Conservation (phyloP, 116 monocot genomes). For the Iris pallida region DNA sequence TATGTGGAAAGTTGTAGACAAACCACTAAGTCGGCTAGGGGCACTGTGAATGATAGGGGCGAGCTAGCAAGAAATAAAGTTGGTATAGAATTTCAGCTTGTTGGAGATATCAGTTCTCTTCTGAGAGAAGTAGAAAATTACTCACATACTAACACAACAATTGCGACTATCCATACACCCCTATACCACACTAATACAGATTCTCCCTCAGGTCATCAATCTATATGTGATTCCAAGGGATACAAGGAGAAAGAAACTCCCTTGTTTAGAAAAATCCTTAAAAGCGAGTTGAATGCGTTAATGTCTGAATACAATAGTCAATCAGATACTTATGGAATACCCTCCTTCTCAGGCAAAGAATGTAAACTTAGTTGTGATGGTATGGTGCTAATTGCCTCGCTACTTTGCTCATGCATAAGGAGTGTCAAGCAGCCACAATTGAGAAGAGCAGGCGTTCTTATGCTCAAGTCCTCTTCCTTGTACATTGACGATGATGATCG, state of each 20-base stretch:
- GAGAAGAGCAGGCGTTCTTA: slow-evolving; percentile 70
- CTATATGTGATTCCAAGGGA: slow-evolving; percentile 19
- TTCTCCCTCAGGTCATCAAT: slow-evolving; percentile 18
- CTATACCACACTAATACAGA: slow-evolving; percentile 3
- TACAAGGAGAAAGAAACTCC: slow-evolving; percentile 41
- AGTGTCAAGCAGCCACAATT: slow-evolving; percentile 90
- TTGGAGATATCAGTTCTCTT: slow-evolving; percentile 68
- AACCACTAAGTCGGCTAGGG: slow-evolving; percentile 10
- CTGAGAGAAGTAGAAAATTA: slow-evolving; percentile 53
- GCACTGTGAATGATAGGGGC: slow-evolving; percentile 4
- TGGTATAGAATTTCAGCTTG: slow-evolving; percentile 43
- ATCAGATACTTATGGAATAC: slow-evolving; percentile 52
- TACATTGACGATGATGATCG: slow-evolving; percentile 97
- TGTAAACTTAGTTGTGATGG: slow-evolving; percentile 59
- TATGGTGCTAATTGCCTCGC: slow-evolving; percentile 87
- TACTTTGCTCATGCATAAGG: slow-evolving; percentile 85
- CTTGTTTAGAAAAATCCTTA: slow-evolving; percentile 53
- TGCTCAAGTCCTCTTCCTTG: slow-evolving; percentile 61
- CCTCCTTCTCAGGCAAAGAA: slow-evolving; percentile 36
- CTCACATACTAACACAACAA: slow-evolving; percentile 18
- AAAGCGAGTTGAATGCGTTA: slow-evolving; percentile 56
- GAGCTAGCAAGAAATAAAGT: slow-evolving; percentile 11
- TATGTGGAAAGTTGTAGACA: slow-evolving; percentile 8
- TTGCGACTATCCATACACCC: slow-evolving; percentile 11
- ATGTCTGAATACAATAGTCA: slow-evolving; percentile 45